phyloP scores from a whole-genome alignment of 176 grass and related monocot species.

The Aechmea fasciata region DNA sequence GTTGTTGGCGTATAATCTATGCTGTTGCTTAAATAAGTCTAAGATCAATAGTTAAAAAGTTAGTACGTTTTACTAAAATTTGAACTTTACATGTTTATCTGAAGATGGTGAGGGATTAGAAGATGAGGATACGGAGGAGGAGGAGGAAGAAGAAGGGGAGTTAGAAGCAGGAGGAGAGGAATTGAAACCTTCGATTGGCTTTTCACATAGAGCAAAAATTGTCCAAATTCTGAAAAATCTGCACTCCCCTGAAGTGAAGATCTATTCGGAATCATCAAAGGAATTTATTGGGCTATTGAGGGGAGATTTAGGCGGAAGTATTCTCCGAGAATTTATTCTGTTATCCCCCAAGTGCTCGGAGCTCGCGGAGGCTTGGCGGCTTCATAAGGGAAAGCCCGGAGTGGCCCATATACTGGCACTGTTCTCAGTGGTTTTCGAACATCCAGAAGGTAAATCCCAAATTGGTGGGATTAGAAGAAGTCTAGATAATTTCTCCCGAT shows the following conservation, averaged over 20 bases:
- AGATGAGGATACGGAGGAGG: constrained; percentile 8
- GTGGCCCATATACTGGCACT: constrained; percentile 60
- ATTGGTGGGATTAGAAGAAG: constrained; percentile 37
- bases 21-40: neutral
- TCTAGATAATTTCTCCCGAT: constrained; percentile 47
- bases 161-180: constrained; percentile 26
- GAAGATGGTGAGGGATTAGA: constrained; percentile 2
- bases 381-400: constrained; percentile 64
- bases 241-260: constrained; percentile 79
- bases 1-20: neutral
- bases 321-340: constrained; percentile 48
- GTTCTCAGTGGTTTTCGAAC: constrained; percentile 47
- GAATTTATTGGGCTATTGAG: constrained; percentile 24
- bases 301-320: no score
- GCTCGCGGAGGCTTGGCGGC: constrained; percentile 60
- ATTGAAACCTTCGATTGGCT: constrained; percentile 23
- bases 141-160: neutral
- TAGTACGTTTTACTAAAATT: neutral
- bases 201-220: constrained; percentile 43
- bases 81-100: neutral
- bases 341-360: constrained; percentile 55
- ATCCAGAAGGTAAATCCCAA: constrained; percentile 47
- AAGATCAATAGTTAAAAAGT: no score
- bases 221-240: constrained; percentile 67
- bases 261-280: constrained; percentile 61